Evolutionary conservation across 2,329 filamentous ascomycete species (phyloP), one percentile per base, ranked within the genome.

Genomic region (Aaosphaeria arxii): DNA sequence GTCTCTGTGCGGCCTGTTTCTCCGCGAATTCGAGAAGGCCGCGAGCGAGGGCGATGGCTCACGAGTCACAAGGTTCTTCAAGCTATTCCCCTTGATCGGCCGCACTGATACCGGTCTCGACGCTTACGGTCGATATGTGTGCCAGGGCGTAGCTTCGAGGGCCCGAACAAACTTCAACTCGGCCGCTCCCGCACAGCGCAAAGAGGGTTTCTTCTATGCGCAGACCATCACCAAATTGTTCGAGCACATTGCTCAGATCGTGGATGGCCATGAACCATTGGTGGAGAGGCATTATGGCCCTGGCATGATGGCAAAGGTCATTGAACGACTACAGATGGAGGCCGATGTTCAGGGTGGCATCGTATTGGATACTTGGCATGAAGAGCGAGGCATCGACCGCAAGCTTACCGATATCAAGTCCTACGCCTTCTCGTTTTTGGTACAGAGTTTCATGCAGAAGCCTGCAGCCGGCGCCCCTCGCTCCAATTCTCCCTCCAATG

Each of bases 291-390:
- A 99, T 70, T 99, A 99, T 65, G 94, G 94, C 1, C 74, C 81
- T 11, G 90, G 92, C 35, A 94, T 91, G 76, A 99, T 99, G 94
- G 85, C 88, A 31, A 88, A 87, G 58, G 94, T 99, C 45, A 92
- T 97, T 58, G 90, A 96, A 71, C 82, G 90, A 40, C 76, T 99
- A 48, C 94, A 99, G 71, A 84, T 91, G 62, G 94, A 99, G 73
- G 94, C 91, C 2, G 94, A 99, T 71, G 87, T 96, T 1, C 94
- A 99, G 72, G 94, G 91, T 17, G 94, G 94, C 55, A 96, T 97
- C 57, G 86, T 99, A 49, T 77, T 99, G 45, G 94, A 99, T 67
- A 94, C 91, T 0, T 99, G 94, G 91, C 86, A 85, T 47, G 94
- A 99, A 55, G 92, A 97, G 64, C 82, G 91, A 50, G 82, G 78